Conservation (phyloP, 163 green algal species). For the Volvox carteri region DNA sequence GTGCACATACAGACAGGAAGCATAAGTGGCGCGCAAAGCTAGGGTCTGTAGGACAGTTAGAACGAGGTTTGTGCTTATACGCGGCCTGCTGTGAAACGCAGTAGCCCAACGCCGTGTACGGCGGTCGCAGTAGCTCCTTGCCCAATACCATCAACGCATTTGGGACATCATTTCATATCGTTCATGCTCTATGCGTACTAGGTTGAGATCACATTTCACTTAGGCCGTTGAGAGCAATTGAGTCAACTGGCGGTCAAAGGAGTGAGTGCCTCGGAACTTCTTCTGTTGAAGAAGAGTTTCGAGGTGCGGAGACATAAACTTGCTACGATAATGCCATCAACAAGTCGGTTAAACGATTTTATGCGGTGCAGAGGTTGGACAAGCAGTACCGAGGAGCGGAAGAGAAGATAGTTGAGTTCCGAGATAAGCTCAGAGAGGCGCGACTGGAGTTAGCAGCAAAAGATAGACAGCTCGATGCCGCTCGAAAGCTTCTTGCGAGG, state of each 20-base stretch:
- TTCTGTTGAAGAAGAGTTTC: slow-evolving; percentile 21
- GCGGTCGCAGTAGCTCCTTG: slow-evolving; percentile 1
- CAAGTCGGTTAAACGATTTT: too few relatives aligned
- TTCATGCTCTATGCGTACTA: neutral
- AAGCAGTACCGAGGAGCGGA: slow-evolving; percentile 28
- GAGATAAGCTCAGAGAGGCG: slow-evolving; percentile 27
- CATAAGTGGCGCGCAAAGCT: too few relatives aligned
- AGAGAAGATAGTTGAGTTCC: slow-evolving; percentile 24
- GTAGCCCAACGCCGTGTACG: neutral
- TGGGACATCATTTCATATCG: neutral
- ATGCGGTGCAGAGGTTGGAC: slow-evolving; percentile 21
- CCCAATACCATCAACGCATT: neutral
- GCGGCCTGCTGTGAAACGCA: too few relatives aligned
- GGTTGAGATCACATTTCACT: neutral
- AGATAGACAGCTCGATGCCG: slow-evolving; percentile 38
- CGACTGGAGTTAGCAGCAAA: slow-evolving; percentile 8
- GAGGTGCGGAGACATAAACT: slow-evolving; percentile 25
- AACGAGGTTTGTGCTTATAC: too few relatives aligned
- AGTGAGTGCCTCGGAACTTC: slow-evolving; percentile 12
- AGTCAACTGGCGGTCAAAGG: slow-evolving; percentile 33
- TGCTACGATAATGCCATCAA: too few relatives aligned
- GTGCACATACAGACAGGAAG: too few relatives aligned
- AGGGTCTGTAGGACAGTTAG: too few relatives aligned
- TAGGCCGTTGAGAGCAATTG: neutral
- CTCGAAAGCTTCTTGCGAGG: neutral